A percentile compares a stretch with the other conserved stretches of the same genome.
phyloP scores from a whole-genome alignment of 176 grass and related monocot genomes.

The Oryza australiensis region DNA sequence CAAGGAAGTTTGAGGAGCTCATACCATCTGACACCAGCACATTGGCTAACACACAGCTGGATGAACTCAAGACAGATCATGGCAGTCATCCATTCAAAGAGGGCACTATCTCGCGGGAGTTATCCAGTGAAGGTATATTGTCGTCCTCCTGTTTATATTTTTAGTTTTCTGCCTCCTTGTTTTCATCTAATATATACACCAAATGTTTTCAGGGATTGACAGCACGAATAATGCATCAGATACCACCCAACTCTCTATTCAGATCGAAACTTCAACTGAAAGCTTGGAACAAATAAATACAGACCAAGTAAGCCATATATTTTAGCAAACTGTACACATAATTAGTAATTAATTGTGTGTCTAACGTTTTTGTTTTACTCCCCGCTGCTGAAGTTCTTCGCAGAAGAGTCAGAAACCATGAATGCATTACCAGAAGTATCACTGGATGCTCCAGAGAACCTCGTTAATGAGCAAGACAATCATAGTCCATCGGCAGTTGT shows the following conservation, averaged over 20 bases:
- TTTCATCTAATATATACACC: slow-evolving; percentile 13
- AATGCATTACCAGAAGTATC: slow-evolving; percentile 18
- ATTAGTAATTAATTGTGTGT: not conserved
- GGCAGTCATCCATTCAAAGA: slow-evolving; percentile 16
- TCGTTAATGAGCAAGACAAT: slow-evolving; percentile 35
- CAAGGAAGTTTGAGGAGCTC: slow-evolving; percentile 10
- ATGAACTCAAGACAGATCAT: slow-evolving; percentile 29
- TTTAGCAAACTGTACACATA: slow-evolving; percentile 17
- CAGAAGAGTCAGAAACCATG: slow-evolving; percentile 25
- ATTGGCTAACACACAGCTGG: not conserved
- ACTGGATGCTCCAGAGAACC: slow-evolving; percentile 14
- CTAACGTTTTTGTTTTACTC: not conserved
- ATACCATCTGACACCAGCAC: not conserved
- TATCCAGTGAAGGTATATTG: slow-evolving; percentile 43
- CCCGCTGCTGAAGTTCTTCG: slow-evolving; percentile 5
- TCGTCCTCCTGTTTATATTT: not conserved
- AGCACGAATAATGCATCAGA: slow-evolving; percentile 16
- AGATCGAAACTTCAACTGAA: not conserved
- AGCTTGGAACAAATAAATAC: slow-evolving; percentile 20
- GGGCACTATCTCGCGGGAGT: slow-evolving; percentile 19
- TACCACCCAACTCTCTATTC: not conserved
- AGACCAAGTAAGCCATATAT: slow-evolving; percentile 38
- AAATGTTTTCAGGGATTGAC: slow-evolving; percentile 38
- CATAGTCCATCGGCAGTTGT: slow-evolving; percentile 37
- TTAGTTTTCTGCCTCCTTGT: not conserved